Evolutionary conservation across 179 eudicot genomes (phyloP), one percentile per base, ranked within the genome.

Genomic region (Dionaea muscipula): DNA sequence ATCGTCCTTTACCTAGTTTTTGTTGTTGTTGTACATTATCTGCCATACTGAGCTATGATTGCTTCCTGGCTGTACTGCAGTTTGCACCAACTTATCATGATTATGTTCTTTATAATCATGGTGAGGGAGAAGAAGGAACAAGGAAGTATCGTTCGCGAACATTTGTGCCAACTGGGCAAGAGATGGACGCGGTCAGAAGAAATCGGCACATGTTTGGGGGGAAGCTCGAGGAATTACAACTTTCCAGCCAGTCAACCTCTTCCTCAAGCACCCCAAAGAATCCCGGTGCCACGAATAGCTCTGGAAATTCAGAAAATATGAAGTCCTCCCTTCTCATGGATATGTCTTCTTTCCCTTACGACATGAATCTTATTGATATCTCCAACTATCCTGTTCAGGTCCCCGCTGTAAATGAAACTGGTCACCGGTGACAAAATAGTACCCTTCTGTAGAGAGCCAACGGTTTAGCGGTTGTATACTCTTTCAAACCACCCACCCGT

Each of bases 71-170:
- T 25, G 47, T 53, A 53, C 51, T 78, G 69, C 84, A 91, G 98
- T 91, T 91, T 74, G 98, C 98, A 18, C 98, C 98, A 50, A 84
- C 98, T 20, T 86, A 86, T 68, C 97, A 86, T 51, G 95, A 90
- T 61, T 90, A 90, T 45, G 97, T 89, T 51, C 85, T 89, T 16
- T 89, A 89, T 73, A 89, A 89, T 71, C 89, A 86, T 35, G 65
- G 84, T 22, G 95, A 83, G 5, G 81, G 89, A 43, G 97, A 86
- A 41, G 96, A 85, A 62, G 95, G 94, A 39, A 75, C 89, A 39
- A 83, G 61, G 55, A 89, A 81, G 78, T 89, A 89, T 61, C 69
- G 93, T 36, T 71, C 95, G 20, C 81, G 95, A 8, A 89, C 97
- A 31, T 89, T 90, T 72, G 97, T 90, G 43, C 97, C 97, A 19